A percentile compares a stretch with the other conserved stretches of the same genome.
Conservation (phyloP, 208 protist genomes). For the Acanthamoeba royreba region DNA sequence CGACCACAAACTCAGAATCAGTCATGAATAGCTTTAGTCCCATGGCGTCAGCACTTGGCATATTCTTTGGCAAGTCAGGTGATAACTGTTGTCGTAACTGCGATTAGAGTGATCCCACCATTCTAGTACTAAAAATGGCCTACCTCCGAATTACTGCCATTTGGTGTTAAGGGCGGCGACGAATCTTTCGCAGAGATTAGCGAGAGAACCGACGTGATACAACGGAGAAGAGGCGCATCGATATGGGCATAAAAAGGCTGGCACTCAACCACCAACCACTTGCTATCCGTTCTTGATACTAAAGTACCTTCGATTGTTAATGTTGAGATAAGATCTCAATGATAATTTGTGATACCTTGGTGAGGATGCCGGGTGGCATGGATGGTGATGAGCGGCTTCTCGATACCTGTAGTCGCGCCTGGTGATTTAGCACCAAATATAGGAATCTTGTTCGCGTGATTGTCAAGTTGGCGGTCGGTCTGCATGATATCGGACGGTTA, state of each 20-base stretch:
- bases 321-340: neutral
- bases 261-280: constrained; percentile 11
- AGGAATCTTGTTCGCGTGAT: neutral
- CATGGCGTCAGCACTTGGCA: neutral
- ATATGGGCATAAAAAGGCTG: neutral
- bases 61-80: too few species aligned
- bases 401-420: neutral
- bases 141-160: neutral
- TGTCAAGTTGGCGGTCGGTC: neutral
- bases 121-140: neutral
- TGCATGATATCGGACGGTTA: neutral
- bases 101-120: too few species aligned
- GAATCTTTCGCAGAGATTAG: too few species aligned
- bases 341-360: neutral
- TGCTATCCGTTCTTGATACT: neutral
- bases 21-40: constrained; percentile 17
- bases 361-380: neutral
- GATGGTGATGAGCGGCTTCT: neutral
- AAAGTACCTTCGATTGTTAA: neutral
- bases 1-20: neutral
- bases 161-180: too few species aligned
- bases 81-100: too few species aligned
- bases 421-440: neutral
- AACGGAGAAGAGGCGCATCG: neutral
- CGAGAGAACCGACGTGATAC: neutral